Percentiles rank a stretch among this genome's conserved stretches.
Conservation (phyloP, 495 filamentous ascomycete genomes). For the Penicillium crystallinum region DNA sequence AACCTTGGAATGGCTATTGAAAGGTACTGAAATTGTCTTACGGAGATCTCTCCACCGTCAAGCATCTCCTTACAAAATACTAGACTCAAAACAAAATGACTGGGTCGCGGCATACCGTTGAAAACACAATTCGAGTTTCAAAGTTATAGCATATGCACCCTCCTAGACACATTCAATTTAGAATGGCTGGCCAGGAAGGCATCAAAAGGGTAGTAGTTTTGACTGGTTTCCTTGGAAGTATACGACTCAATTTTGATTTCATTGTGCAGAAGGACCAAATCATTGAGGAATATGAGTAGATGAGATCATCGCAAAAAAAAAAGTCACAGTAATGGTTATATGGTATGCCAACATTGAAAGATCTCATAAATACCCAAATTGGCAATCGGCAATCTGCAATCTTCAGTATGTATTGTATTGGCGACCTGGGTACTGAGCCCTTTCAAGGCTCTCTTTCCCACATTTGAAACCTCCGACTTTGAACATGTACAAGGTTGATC, state of each 20-base stretch:
- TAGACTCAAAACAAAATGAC: constrained; percentile 21
- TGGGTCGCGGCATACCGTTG: constrained; percentile 26
- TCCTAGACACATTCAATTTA: background rate
- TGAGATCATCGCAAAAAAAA: too few species aligned
- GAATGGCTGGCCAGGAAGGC: background rate
- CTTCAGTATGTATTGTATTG: background rate
- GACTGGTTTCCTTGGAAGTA: too few species aligned
- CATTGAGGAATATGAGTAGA: too few species aligned
- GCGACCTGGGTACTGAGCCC: too few species aligned
- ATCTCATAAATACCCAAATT: background rate
- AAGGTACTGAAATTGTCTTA: constrained; percentile 7
- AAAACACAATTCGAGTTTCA: constrained; percentile 15
- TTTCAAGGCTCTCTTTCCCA: background rate
- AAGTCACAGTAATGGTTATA: too few species aligned
- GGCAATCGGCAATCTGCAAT: background rate
- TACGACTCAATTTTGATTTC: too few species aligned
- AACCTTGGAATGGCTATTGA: too few species aligned
- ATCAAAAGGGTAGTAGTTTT: too few species aligned
- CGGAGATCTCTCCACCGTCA: constrained; percentile 14
- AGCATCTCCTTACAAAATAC: constrained; percentile 8
- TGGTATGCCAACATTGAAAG: too few species aligned
- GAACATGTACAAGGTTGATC: background rate
- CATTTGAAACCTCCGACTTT: background rate
- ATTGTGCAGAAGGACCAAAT: too few species aligned
- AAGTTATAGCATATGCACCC: background rate